These are phyloP conservation scores for Obba rivulosa DNA, from an alignment of 768 basidiomycete genomes.

Conservation along the genomic window DNA sequence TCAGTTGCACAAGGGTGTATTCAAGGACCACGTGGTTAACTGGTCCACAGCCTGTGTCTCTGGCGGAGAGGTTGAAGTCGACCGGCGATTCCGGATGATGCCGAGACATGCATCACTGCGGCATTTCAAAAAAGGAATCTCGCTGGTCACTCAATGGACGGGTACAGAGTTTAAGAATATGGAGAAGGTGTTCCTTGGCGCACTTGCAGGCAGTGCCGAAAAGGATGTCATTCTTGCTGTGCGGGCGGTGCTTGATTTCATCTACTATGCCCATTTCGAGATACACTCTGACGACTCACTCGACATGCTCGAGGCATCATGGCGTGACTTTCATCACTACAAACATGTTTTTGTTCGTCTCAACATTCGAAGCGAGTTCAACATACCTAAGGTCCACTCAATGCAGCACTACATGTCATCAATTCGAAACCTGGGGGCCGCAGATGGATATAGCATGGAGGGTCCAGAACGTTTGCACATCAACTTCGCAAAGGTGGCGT, in stretches of 20 bases:
- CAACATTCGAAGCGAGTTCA: conserved; percentile 22
- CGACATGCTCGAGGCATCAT: conserved; percentile 7
- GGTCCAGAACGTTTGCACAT: conserved; percentile 35
- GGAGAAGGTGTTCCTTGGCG: conserved; percentile 23
- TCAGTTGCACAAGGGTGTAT: conserved; percentile 42
- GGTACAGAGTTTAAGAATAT: conserved; percentile 37
- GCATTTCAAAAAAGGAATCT: conserved; percentile 40
- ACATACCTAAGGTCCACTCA: conserved; percentile 26
- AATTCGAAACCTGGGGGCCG: conserved; percentile 16
- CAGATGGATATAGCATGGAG: conserved; percentile 25
- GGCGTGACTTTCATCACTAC: conserved; percentile 18
- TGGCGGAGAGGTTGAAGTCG: conserved; percentile 27
- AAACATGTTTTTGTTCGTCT: conserved; percentile 22
- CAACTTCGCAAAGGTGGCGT: conserved; percentile 33
- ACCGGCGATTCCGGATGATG: conserved; percentile 29
- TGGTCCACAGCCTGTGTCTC: conserved; percentile 14
- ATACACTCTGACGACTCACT: conserved; percentile 18
- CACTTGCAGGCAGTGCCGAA: conserved; percentile 20
- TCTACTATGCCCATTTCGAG: conserved; percentile 23
- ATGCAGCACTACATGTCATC: conserved; percentile 16
- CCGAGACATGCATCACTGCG: conserved; percentile 27
- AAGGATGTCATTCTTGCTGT: conserved; percentile 16
- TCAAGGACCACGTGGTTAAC: conserved; percentile 36
- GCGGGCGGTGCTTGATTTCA: conserved; percentile 22
- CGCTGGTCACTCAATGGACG: conserved; percentile 35